A percentile compares a stretch with the other conserved stretches of the same genome.
Evolutionary conservation across 345 rosid species (phyloP).

Genomic region (Alliaria petiolata): DNA sequence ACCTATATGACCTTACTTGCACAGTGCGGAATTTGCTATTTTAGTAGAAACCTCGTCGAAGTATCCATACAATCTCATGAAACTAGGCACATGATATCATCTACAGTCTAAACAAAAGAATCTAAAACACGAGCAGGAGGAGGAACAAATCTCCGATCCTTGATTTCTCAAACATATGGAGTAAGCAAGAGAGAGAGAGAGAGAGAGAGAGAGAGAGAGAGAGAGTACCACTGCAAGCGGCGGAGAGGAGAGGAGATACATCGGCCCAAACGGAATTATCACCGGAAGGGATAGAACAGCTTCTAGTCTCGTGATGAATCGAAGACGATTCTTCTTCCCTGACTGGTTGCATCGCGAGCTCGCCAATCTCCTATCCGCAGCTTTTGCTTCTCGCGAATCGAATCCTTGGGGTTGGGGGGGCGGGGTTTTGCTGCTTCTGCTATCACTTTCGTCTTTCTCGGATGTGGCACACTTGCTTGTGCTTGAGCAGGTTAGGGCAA

Average conservation of each 20-base stretch:
- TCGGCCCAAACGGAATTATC: conserved; percentile 75
- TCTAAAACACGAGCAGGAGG: background rate
- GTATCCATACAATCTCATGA: background rate
- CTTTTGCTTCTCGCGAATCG: background rate
- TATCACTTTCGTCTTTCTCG: conserved; percentile 1
- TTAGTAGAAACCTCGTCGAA: background rate
- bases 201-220: no score
- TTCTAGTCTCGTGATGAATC: conserved; percentile 31
- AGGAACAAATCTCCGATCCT: background rate
- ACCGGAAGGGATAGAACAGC: conserved; percentile 51
- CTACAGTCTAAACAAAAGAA: background rate
- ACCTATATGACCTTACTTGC: background rate
- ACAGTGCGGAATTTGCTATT: background rate
- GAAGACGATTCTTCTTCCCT: conserved; percentile 24
- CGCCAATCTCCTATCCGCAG: background rate
- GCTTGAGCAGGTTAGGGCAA: conserved; percentile 17
- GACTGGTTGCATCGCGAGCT: conserved; percentile 31
- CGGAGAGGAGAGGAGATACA: conserved; percentile 63
- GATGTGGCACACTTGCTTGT: conserved; percentile 6
- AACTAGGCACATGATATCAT: background rate
- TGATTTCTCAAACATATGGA: background rate
- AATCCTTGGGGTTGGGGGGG: background rate
- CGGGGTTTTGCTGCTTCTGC: background rate
- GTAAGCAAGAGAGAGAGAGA: background rate
- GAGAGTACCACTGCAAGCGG: conserved; percentile 58